Evolutionary conservation across 176 grass and related monocot species (phyloP), one percentile per base, ranked within the genome.

Genomic region (Oryza glumipatula): DNA sequence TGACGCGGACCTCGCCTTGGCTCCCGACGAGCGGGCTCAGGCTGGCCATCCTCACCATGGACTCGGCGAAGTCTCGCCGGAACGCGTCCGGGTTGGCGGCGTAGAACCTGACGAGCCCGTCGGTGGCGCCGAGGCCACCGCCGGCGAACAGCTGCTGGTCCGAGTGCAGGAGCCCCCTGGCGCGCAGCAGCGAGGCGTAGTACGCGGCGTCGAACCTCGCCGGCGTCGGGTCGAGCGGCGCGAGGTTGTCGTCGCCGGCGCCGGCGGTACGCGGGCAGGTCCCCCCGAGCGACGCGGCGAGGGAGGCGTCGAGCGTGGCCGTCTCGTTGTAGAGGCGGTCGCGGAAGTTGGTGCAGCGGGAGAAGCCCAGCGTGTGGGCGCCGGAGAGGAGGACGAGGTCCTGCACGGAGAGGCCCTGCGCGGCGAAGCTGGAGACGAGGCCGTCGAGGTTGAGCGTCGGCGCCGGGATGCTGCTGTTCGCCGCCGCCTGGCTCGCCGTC

Each of bases 91-190:
- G 3, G 68, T 92, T 80, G n/a, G 82, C 49, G 12, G 66, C 84
- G 76, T 98, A 98, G 76, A 76, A 85, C 85, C 85, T 65, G 26
- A 26, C 26, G 26, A 26, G 26, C 26, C 26, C 26, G 26, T 26
- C 26, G 26, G 26, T 26, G 60, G 70, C 49, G 6, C 92, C 88
- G 19, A 39, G 77, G 28, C 88, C 89, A 11, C 89, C 94, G 60
- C 89, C 94, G 60, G 87, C 82, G 72, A 95, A 77, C 64, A 98
- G 89, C 67, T 98, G 86, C 71, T 98, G 95, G 81, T 98, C 93
- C 0, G 93, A 95, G 88, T 98, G 93, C 35, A 98, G 81, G 46
- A 95, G 35, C 1, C 83, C 91, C 82, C 85, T 85, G 68, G 45
- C 21, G 43, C 83, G 80, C 78, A 88, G 47, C 85, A 98, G 85